A percentile compares a stretch with the other conserved stretches of the same genome.
Conservation (phyloP, 176 grass and related monocot species). For the Tillandsia leiboldiana region DNA sequence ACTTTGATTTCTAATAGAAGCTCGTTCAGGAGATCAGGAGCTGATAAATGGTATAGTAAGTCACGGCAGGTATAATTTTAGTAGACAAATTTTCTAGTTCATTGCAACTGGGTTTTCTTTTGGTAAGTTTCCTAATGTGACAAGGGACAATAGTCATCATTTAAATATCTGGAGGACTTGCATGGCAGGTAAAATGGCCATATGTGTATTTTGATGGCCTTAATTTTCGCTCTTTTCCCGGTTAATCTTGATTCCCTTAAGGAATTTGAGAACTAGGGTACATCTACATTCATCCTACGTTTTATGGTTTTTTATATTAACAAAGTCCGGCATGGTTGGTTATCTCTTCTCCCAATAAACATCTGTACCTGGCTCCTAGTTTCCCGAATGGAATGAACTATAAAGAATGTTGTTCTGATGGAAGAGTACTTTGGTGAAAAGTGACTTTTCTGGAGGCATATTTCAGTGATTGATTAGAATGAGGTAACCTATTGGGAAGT, state of each 20-base stretch:
- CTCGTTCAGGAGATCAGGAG: slow-evolving; percentile 13
- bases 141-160: slow-evolving; percentile 10
- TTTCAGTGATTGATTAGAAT: slow-evolving; percentile 9
- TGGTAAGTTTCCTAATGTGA: slow-evolving; percentile 12
- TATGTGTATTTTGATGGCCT: slow-evolving; percentile 2
- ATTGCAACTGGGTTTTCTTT: background rate
- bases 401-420: slow-evolving; percentile 21
- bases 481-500: slow-evolving; percentile 5
- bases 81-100: background rate
- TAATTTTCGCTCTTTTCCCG: slow-evolving; percentile 18
- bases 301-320: background rate
- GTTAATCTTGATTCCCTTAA: slow-evolving; percentile 8
- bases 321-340: background rate
- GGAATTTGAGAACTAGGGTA: background rate
- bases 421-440: slow-evolving; percentile 30
- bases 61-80: slow-evolving; percentile 19
- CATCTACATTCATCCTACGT: background rate
- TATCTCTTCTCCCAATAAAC: background rate
- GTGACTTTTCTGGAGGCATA: slow-evolving; percentile 32
- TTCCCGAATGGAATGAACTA: slow-evolving; percentile 6
- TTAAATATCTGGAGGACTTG: slow-evolving; percentile 19
- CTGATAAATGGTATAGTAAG: slow-evolving; percentile 1
- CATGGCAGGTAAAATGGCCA: slow-evolving; percentile 22
- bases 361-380: background rate
- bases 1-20: slow-evolving; percentile 3